Percentiles rank a stretch among this genome's conserved stretches.
phyloP scores from a whole-genome alignment of 768 basidiomycete species.

The Lactarius hatsudake region DNA sequence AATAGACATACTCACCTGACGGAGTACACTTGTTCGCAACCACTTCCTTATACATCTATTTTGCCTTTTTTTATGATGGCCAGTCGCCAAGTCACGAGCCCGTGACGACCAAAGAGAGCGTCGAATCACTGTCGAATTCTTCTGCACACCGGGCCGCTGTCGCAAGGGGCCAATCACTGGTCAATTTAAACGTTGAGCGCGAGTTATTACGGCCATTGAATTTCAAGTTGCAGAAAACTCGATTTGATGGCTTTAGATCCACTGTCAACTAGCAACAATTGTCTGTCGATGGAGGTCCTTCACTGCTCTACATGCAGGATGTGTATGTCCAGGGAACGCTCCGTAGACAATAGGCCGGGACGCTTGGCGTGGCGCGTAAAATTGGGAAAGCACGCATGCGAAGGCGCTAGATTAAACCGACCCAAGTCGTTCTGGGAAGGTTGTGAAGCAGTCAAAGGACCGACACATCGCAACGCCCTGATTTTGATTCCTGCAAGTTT shows the following conservation, averaged over 20 bases:
- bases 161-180: no score
- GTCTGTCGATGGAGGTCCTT: no score
- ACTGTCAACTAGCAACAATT: neutral
- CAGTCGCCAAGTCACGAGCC: neutral
- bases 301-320: no score
- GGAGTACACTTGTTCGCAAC: neutral
- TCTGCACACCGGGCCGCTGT: no score
- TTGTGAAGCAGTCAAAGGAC: no score
- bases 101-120: neutral
- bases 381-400: no score
- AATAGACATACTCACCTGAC: constrained; percentile 10
- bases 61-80: neutral
- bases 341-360: neutral
- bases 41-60: constrained; percentile 4
- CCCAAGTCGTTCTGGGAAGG: no score
- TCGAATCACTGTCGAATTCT: no score
- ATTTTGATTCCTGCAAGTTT: neutral
- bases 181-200: no score
- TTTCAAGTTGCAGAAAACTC: no score
- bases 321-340: neutral
- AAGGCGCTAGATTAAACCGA: no score
- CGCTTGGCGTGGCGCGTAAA: neutral
- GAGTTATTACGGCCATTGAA: no score
- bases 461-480: neutral
- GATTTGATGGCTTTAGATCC: neutral